These are phyloP conservation scores for Raphanus sativus DNA, from an alignment of 345 rosid species.

Conservation along the genomic window DNA sequence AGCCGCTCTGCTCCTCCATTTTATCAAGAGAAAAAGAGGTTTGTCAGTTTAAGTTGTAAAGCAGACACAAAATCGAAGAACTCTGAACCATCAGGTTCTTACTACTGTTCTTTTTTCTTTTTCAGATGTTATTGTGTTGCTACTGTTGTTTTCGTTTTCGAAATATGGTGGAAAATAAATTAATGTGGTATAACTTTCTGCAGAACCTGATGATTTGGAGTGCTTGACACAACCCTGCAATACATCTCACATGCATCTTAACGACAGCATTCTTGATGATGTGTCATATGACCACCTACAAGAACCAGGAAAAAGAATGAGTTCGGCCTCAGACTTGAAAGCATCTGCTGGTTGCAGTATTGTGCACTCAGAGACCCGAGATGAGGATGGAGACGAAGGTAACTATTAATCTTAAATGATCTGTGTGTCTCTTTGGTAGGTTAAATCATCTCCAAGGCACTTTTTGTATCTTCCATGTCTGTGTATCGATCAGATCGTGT, in stretches of 20 bases:
- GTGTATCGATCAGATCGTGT: slow-evolving; percentile 1
- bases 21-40: slow-evolving; percentile 53
- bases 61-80: slow-evolving; percentile 35
- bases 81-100: slow-evolving; percentile 25
- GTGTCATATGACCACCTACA: slow-evolving; percentile 20
- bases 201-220: slow-evolving; percentile 44
- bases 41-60: slow-evolving; percentile 50
- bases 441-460: slow-evolving; percentile 3
- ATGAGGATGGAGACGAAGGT: slow-evolving; percentile 24
- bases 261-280: slow-evolving; percentile 38
- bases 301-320: slow-evolving; percentile 5
- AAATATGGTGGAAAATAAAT: slow-evolving; percentile 18
- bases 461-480: background rate
- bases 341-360: slow-evolving; percentile 22
- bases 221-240: slow-evolving; percentile 40
- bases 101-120: slow-evolving; percentile 10
- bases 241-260: slow-evolving; percentile 23
- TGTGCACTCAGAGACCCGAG: slow-evolving; percentile 13
- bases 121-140: slow-evolving; percentile 35
- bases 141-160: slow-evolving; percentile 36
- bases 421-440: slow-evolving; percentile 10
- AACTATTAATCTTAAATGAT: slow-evolving; percentile 3
- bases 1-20: slow-evolving; percentile 91
- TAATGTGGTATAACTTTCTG: slow-evolving; percentile 27
- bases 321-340: slow-evolving; percentile 29